Evolutionary conservation across 2,329 filamentous ascomycete genomes (phyloP).

Genomic region (Colletotrichum trifolii): DNA sequence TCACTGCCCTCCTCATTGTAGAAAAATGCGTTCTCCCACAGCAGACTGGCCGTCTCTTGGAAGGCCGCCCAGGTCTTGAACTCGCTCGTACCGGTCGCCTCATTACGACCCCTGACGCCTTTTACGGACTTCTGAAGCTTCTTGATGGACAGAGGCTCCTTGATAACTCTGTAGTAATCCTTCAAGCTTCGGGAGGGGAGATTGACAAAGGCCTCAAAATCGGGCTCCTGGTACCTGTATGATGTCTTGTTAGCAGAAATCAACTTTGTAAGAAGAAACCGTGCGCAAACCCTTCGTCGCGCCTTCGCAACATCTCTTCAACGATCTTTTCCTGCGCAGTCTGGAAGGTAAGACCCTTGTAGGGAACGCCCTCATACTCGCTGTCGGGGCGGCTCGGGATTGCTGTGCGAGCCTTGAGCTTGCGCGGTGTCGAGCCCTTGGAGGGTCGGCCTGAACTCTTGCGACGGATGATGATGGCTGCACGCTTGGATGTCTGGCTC

Average conservation of each 20-base stretch:
- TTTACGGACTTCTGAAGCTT: conserved; percentile 81
- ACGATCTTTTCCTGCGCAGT: conserved; percentile 89
- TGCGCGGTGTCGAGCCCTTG: conserved; percentile 47
- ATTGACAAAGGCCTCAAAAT: conserved; percentile 80
- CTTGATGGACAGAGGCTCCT: conserved; percentile 81
- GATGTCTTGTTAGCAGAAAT: conserved; percentile 10
- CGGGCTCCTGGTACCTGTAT: conserved; percentile 73
- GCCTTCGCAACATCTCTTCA: conserved; percentile 76
- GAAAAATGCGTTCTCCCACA: conserved; percentile 89
- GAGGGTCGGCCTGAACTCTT: conserved; percentile 48
- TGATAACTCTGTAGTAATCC: conserved; percentile 89
- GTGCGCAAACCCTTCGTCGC: conserved; percentile 70
- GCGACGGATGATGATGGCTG: conserved; percentile 53
- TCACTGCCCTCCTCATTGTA: conserved; percentile 95
- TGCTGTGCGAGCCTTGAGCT: conserved; percentile 46
- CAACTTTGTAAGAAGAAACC: conserved; percentile 12
- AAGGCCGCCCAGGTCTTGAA: conserved; percentile 87
- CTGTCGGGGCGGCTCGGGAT: conserved; percentile 59
- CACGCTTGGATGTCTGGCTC: conserved; percentile 39
- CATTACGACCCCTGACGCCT: conserved; percentile 76
- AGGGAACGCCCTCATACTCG: conserved; percentile 67
- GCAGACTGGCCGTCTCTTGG: conserved; percentile 80
- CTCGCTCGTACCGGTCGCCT: conserved; percentile 71
- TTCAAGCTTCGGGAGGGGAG: conserved; percentile 80
- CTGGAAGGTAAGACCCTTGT: conserved; percentile 81